Conservation (phyloP, 192 early-diverging fungal species). For the Geranomyces michiganensis region DNA sequence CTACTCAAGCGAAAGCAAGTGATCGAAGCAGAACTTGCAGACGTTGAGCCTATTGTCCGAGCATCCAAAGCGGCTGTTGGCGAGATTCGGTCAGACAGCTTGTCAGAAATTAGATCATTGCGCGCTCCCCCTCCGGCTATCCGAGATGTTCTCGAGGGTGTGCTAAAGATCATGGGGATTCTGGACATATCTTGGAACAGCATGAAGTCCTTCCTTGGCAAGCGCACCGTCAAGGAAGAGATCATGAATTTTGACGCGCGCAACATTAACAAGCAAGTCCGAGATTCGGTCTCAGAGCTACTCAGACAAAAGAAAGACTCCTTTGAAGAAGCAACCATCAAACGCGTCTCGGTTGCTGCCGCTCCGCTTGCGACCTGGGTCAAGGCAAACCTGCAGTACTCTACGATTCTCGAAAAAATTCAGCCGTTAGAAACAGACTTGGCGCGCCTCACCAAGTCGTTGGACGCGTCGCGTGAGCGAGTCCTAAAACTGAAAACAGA, state of each 20-base stretch:
- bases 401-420: slow-evolving; percentile 57
- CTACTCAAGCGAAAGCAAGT: slow-evolving; percentile 50
- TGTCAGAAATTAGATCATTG: slow-evolving; percentile 64
- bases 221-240: slow-evolving; percentile 66
- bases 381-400: slow-evolving; percentile 64
- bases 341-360: slow-evolving; percentile 56
- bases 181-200: slow-evolving; percentile 71
- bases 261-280: slow-evolving; percentile 46
- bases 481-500: slow-evolving; percentile 51
- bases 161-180: slow-evolving; percentile 61
- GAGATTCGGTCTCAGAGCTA: slow-evolving; percentile 56
- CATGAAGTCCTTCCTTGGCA: slow-evolving; percentile 69
- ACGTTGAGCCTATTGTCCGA: slow-evolving; percentile 60
- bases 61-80: slow-evolving; percentile 61
- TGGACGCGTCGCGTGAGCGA: slow-evolving; percentile 48
- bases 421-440: slow-evolving; percentile 57
- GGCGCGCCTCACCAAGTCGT: slow-evolving; percentile 43
- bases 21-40: slow-evolving; percentile 58
- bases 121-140: slow-evolving; percentile 65
- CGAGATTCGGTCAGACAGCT: slow-evolving; percentile 58
- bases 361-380: slow-evolving; percentile 68
- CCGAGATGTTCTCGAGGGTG: slow-evolving; percentile 66
- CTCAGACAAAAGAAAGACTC: slow-evolving; percentile 59
- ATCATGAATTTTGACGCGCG: slow-evolving; percentile 66
- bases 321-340: slow-evolving; percentile 61